Evolutionary conservation across 2,329 filamentous ascomycete species (phyloP), one percentile per base, ranked within the genome.

Genomic region (Taxawa tesnikishii): DNA sequence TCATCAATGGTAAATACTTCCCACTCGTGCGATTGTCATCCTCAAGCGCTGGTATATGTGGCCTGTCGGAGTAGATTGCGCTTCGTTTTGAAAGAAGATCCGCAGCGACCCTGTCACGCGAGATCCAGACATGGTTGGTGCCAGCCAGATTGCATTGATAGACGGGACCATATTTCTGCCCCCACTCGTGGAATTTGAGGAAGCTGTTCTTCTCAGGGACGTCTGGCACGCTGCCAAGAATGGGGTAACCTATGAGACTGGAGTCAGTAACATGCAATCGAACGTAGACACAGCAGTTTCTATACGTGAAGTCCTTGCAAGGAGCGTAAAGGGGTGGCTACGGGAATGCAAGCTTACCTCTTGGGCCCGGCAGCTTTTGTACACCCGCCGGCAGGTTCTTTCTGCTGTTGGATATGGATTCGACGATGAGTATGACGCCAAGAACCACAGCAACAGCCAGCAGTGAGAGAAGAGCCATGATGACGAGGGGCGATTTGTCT

Each of bases 161-260:
- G 35, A 65, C 61, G 2, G 59, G 58, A 3, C 60, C 60, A 34
- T 56, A 60, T 31, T 58, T 42, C 38, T 59, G 55, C 26, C 52
- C 53, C 60, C 59, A 63, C 25, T 62, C 55, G n/a, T 58, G 49
- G 29, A 63, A 63, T 33, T 61, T 62, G 39, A 63, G 52, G 43
- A 57, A 59, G 16, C 51, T 46, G 34, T 60, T 58, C 42, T 60
- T 56, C 26, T 59, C 55, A 15, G 59, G 60, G 4, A 63, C 48
- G 12, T 62, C 57, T 28, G 53, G 57, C 7, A 61, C 49, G 6
- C 53, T 58, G 19, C 60, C 60, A 24, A 63, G 44, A 26, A 62
- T 46, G 3, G 60, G 60, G 26, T 56, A 55, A 15, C 59, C 59
- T 63, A 39, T 10, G 7, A 23, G 19, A 8, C n/a, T n/a, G n/a